Percentiles rank a stretch among this genome's conserved stretches.
Evolutionary conservation across 768 basidiomycete genomes (phyloP).

Genomic region (Psilocybe sp.): DNA sequence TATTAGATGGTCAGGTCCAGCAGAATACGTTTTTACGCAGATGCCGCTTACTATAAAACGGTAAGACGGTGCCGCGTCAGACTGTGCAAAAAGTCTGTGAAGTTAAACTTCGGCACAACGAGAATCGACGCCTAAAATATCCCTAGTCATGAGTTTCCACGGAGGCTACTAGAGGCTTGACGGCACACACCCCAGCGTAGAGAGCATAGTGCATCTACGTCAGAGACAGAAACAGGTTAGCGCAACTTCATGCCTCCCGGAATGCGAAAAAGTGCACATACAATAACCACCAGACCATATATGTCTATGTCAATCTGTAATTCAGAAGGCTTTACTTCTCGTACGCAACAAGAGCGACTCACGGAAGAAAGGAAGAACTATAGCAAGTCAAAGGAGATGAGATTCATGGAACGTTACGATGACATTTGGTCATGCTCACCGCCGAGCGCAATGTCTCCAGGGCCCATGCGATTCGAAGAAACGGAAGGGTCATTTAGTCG

Average conservation of each 20-base stretch:
- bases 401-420: background rate
- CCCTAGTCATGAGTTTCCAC: background rate
- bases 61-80: slow-evolving; percentile 53
- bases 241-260: background rate
- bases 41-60: slow-evolving; percentile 47
- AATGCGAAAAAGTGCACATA: slow-evolving; percentile 25
- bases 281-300: slow-evolving; percentile 56
- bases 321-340: background rate
- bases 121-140: slow-evolving; percentile 48
- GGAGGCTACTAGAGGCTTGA: background rate
- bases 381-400: background rate
- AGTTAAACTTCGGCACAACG: slow-evolving; percentile 65
- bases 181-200: slow-evolving; percentile 45
- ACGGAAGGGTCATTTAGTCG: slow-evolving; percentile 37
- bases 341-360: slow-evolving; percentile 3
- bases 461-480: slow-evolving; percentile 37
- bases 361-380: slow-evolving; percentile 65
- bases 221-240: background rate
- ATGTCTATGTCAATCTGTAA: slow-evolving; percentile 38
- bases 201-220: slow-evolving; percentile 47
- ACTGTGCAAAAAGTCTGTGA: slow-evolving; percentile 51
- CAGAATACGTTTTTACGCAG: background rate
- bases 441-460: slow-evolving; percentile 57
- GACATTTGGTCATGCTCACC: slow-evolving; percentile 34
- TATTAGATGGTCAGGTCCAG: background rate